Conservation (phyloP, 2,329 filamentous ascomycete genomes). For the Fusarium nygamai region DNA sequence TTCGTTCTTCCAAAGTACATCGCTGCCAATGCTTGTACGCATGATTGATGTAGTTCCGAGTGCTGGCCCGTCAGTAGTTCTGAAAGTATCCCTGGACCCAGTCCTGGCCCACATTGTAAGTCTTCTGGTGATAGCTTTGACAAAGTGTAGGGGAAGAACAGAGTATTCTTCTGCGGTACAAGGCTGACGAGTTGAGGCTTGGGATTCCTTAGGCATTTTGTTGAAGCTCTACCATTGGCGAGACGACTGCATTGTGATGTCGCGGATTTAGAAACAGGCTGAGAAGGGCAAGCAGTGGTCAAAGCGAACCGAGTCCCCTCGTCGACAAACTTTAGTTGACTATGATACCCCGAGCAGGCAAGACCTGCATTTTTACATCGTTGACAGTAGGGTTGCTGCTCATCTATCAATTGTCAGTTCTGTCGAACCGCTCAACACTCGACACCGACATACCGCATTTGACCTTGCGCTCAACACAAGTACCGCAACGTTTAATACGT, state of each 20-base stretch:
- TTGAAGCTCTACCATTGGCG: background rate
- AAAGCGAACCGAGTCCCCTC: constrained; percentile 12
- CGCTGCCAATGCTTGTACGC: constrained; percentile 9
- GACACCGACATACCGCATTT: constrained; percentile 17
- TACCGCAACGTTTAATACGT: constrained; percentile 27
- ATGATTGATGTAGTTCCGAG: constrained; percentile 11
- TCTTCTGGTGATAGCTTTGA: constrained; percentile 9
- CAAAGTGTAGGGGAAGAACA: constrained; percentile 22
- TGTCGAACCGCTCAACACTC: background rate
- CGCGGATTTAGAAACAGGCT: background rate
- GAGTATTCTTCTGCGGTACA: background rate
- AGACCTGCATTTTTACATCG: constrained; percentile 23
- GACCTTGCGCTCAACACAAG: constrained; percentile 30
- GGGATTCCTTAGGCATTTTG: background rate
- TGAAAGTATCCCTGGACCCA: background rate
- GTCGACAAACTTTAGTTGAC: constrained; percentile 27
- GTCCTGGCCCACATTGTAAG: background rate
- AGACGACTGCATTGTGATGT: background rate
- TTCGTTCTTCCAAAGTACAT: constrained; percentile 22
- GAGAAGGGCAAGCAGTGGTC: background rate
- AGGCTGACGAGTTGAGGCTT: background rate
- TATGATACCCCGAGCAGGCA: constrained; percentile 19
- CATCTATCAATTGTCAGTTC: background rate
- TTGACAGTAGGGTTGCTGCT: constrained; percentile 25
- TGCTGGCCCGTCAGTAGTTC: background rate